Conservation (phyloP, 768 basidiomycete genomes). For the Mycena alexandri region DNA sequence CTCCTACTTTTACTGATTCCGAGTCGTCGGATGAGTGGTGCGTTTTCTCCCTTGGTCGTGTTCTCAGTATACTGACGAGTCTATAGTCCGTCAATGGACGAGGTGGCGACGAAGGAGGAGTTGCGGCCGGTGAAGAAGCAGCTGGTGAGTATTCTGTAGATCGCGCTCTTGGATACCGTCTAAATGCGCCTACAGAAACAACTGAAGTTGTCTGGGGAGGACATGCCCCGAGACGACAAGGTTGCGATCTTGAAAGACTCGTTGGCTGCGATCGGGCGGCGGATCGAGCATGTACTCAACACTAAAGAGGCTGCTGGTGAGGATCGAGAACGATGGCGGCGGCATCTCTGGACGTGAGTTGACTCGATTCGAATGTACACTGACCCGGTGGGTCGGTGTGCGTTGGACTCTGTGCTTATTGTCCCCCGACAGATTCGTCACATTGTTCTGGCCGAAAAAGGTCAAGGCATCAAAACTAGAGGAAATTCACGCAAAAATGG, state of each 20-base stretch:
- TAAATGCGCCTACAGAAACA: conserved; percentile 74
- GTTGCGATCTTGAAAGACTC: conserved; percentile 96
- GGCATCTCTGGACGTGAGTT: conserved; percentile 97
- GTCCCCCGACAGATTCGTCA: conserved; percentile 81
- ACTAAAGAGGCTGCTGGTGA: conserved; percentile 83
- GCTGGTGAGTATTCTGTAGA: conserved; percentile 66
- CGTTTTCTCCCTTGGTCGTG: conserved; percentile 47
- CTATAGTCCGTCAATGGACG: conserved; percentile 93
- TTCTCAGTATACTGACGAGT: conserved; percentile 2
- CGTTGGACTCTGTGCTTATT: too few relatives aligned
- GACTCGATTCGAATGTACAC: too few relatives aligned
- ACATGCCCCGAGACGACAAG: conserved; percentile 96
- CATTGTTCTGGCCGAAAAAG: conserved; percentile 97
- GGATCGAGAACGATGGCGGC: conserved; percentile 88
- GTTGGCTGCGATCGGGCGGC: conserved; percentile 90
- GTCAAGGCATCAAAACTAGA: conserved; percentile 94
- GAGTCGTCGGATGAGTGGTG: conserved; percentile 94
- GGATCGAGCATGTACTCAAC: conserved; percentile 88
- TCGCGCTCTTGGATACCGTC: neutral
- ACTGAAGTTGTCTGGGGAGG: conserved; percentile 92
- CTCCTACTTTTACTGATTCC: conserved; percentile 96
- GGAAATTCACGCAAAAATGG: conserved; percentile 97
- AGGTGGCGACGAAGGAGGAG: conserved; percentile 92
- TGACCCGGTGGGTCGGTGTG: too few relatives aligned
- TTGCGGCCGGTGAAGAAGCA: conserved; percentile 97